phyloP scores from a whole-genome alignment of 1,284 basidiomycete species.

The Sparassis latifolia region DNA sequence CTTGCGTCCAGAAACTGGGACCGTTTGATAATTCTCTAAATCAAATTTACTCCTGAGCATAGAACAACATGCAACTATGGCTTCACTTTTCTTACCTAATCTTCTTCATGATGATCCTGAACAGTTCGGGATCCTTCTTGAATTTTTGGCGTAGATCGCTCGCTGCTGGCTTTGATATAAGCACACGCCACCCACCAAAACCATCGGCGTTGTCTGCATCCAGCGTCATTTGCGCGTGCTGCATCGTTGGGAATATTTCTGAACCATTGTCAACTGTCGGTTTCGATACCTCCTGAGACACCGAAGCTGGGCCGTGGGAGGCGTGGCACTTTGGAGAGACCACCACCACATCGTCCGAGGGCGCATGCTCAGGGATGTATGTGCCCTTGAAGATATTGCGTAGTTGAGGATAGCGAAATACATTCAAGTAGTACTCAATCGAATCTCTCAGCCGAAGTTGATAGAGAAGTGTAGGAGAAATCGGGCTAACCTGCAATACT shows the following conservation, averaged over 20 bases:
- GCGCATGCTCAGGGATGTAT: background rate
- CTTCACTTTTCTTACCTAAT: constrained; percentile 36
- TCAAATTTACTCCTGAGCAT: background rate
- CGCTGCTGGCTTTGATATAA: constrained; percentile 40
- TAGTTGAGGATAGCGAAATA: constrained; percentile 15
- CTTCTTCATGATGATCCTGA: constrained; percentile 48
- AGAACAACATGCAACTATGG: background rate
- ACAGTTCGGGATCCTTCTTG: constrained; percentile 34
- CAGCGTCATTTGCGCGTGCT: constrained; percentile 41
- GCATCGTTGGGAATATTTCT: constrained; percentile 8
- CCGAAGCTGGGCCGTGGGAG: background rate
- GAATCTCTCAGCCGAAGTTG: no score
- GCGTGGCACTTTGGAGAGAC: no score
- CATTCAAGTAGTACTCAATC: constrained; percentile 16
- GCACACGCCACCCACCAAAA: constrained; percentile 48
- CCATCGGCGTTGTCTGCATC: constrained; percentile 45
- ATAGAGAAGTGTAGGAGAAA: no score
- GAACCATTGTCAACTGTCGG: constrained; percentile 25
- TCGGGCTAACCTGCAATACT: constrained; percentile 22
- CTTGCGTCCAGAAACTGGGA: constrained; percentile 45
- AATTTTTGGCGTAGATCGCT: constrained; percentile 35
- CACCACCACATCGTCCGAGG: no score
- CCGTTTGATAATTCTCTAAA: constrained; percentile 60
- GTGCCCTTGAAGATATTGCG: background rate
- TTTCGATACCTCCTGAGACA: constrained; percentile 22